Evolutionary conservation across 2,329 filamentous ascomycete species (phyloP), one percentile per base, ranked within the genome.

Genomic region (Rhinocladiella similis): DNA sequence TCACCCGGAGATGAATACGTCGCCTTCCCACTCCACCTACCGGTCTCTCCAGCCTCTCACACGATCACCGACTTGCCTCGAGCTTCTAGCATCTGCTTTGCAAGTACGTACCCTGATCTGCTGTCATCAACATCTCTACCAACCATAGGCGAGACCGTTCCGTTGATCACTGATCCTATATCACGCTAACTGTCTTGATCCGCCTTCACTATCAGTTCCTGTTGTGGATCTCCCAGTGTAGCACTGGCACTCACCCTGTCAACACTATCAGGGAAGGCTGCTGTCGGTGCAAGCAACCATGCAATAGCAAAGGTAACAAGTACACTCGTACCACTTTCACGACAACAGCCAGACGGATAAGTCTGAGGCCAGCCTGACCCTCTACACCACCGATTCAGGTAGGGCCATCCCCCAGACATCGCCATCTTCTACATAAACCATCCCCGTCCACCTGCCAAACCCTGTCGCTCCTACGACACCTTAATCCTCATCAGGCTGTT

Each of bases 351-450:
- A 38, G 5, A 3, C 35, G 35, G n/a, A 45, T 47, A 22, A 20
- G 19, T 29, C 20, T 33, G 18, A 20, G 3, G 39, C 16, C 39
- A 42, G 39, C 22, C 3, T 38, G 29, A 27, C 27, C n/a, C 6
- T 20, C 10, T 10, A 22, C 39, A 9, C 39, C 39, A 16, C 49
- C 45, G 16, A n/a, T 7, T 7, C 47, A 43, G 47, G 41, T 22
- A 48, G 18, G 29, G 29, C 47, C n/a, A 27, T 36, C 13, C 20
- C 29, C 29, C 29, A 33, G 29, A 33, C 27, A 51, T 20, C 18
- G 33, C 38, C 39, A 33, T 18, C 35, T 35, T 42, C 55, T 57
- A 53, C 55, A 57, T 50, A 53, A 53, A 57, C 29, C 42, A 36
- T 14, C 19, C 43, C 29, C 39, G 10, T 49, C 27, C 13, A 10